Conservation (phyloP, 441 rosid species). For the Populus hybrid region DNA sequence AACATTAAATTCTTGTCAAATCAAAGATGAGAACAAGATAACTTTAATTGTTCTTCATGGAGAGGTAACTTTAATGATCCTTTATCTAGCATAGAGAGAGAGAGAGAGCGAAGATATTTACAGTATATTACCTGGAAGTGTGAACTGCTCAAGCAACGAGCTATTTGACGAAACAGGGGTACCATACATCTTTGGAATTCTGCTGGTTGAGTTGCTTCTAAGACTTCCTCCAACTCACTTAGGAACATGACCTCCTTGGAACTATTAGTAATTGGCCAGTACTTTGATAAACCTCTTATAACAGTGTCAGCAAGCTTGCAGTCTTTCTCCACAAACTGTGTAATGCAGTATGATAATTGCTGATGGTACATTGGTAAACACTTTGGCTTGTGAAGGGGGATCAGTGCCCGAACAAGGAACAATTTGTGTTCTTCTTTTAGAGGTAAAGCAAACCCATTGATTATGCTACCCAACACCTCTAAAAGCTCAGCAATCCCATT, state of each 20-base stretch:
- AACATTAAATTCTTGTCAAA: background rate
- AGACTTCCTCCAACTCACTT: constrained; percentile 65
- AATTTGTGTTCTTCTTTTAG: constrained; percentile 74
- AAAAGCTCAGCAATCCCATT: constrained; percentile 71
- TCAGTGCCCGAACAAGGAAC: constrained; percentile 58
- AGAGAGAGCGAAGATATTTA: background rate
- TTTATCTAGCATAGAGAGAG: background rate
- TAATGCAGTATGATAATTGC: constrained; percentile 62
- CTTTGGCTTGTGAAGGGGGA: constrained; percentile 76
- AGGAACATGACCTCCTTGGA: constrained; percentile 74
- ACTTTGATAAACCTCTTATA: constrained; percentile 59
- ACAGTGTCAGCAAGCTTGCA: constrained; percentile 68
- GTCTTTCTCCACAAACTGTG: constrained; percentile 75
- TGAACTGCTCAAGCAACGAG: constrained; percentile 63
- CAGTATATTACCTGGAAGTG: constrained; percentile 61
- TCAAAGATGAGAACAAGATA: background rate
- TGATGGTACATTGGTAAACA: constrained; percentile 73
- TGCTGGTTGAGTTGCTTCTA: constrained; percentile 67
- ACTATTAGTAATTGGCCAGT: constrained; percentile 72
- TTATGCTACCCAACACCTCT: constrained; percentile 70
- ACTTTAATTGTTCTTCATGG: background rate
- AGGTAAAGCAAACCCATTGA: constrained; percentile 73
- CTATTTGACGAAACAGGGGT: constrained; percentile 59
- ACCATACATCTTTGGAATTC: constrained; percentile 72
- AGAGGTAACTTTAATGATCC: background rate